Base-by-base conservation (phyloP, 208 protist genomes). In the Porcisia hertigi region DNA sequence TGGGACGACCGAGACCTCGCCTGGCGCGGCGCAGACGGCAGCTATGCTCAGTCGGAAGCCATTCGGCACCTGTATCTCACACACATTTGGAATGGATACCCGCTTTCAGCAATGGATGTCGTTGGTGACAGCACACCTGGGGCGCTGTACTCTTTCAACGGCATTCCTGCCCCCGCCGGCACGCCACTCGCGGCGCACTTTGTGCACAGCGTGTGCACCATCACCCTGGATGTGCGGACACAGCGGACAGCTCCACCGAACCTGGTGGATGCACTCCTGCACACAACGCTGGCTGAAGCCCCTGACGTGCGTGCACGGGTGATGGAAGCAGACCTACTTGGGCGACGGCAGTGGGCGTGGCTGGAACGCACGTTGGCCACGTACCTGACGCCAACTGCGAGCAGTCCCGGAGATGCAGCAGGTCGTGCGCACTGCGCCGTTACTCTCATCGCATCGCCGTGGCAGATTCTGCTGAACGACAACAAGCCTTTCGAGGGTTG, bases 1-100 rank as follows among this genome's bases (percentile, higher is more conserved):
- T 95, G 91, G 92, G 92, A 96, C 76, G 92, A 96, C 62, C 91
- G 93, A 69, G 92, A 97, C 65, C 79, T 92, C 36, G 89, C 86
- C 52, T 78, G 84, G 72, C 91, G 91, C 81, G 89, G 73, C 71
- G 88, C 64, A 55, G 88, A 73, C 67, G 25, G 23, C 76, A 71
- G 87, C 25, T 88, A 88, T 76, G 11, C 70, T 3, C 75, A 88
- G 36, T 80, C 83, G 45, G 83, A 84, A 14, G 78, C 39, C 7
- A 66, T 88, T 23, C 82, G 92, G 58, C 59, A 84, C 47, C 14
- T 91, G 41, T 92, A 85, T 67, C 76, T 96, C 0, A 80, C 87
- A 52, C 88, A 83, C 8, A 67, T 83, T 23, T 79, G 72, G 79
- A 23, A 52, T 3, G 73, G 77, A 34, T 73, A 76, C 45, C 58